Evolutionary conservation across 768 basidiomycete species (phyloP).

Genomic region (Termitomyces sp.): DNA sequence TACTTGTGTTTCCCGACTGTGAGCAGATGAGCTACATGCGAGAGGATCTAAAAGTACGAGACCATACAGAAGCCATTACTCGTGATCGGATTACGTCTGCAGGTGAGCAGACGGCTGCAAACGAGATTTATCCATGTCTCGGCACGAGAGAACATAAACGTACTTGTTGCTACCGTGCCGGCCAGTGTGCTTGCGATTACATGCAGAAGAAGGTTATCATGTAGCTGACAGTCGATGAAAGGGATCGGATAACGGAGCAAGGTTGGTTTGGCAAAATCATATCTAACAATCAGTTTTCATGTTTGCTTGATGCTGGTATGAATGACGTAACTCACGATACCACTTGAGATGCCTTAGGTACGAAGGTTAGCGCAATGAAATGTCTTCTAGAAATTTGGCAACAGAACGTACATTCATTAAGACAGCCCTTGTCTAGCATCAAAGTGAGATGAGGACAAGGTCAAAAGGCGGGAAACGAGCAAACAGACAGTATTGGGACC

Average conservation of each 20-base stretch:
- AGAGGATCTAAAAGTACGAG: neutral
- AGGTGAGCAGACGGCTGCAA: constrained; percentile 69
- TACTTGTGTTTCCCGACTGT: constrained; percentile 46
- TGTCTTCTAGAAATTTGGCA: neutral
- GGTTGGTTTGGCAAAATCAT: constrained; percentile 69
- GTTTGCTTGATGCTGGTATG: neutral
- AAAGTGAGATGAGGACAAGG: constrained; percentile 5
- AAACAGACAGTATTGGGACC: constrained; percentile 68
- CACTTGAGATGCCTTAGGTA: constrained; percentile 65
- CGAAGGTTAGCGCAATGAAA: constrained; percentile 4
- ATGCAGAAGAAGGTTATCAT: constrained; percentile 65
- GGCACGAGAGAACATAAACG: constrained; percentile 17
- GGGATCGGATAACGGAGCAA: constrained; percentile 51
- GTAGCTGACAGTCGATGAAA: constrained; percentile 52
- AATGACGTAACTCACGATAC: constrained; percentile 58
- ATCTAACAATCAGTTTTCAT: constrained; percentile 34
- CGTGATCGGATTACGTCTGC: constrained; percentile 74
- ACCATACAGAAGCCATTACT: constrained; percentile 67
- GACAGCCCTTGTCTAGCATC: constrained; percentile 10
- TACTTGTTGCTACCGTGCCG: constrained; percentile 76
- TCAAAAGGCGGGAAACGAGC: constrained; percentile 6
- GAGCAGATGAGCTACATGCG: constrained; percentile 4
- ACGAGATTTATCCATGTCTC: constrained; percentile 4
- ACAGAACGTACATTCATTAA: constrained; percentile 13
- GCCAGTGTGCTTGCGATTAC: constrained; percentile 62